Percentiles rank a stretch among this genome's conserved stretches.
Conservation (phyloP, 164 flowering plant genomes). For the Nelumbo lutea region DNA sequence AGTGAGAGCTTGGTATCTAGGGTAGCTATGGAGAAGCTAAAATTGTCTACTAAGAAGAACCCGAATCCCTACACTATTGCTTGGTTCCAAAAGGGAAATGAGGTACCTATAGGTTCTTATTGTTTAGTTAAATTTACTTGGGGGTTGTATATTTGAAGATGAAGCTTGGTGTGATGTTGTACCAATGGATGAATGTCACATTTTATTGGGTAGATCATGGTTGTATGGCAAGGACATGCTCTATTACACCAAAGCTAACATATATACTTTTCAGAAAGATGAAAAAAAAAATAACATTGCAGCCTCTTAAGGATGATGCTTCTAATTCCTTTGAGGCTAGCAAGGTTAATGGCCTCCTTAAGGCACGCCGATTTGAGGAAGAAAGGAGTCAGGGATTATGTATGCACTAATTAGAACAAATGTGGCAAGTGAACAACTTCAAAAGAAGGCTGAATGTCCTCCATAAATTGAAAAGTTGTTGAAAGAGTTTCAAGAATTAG, state of each 20-base stretch:
- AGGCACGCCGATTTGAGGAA: not conserved
- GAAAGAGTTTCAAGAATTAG: not conserved
- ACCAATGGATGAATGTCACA: slow-evolving; percentile 1
- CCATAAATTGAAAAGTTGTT: not conserved
- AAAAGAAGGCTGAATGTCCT: not conserved
- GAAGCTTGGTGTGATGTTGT: not conserved
- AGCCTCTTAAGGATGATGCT: not conserved
- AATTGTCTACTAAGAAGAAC: not conserved
- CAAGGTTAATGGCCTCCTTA: not conserved
- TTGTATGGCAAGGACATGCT: not conserved
- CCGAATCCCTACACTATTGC: slow-evolving; percentile 5
- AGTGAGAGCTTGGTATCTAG: not conserved
- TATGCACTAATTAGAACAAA: not conserved
- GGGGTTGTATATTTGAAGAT: not conserved
- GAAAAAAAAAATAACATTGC: not conserved
- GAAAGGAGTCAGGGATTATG: not conserved
- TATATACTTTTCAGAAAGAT: not conserved
- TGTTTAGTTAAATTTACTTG: slow-evolving; percentile 1
- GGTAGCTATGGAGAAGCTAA: slow-evolving; percentile 5
- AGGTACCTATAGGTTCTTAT: not conserved
- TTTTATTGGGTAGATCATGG: not conserved
- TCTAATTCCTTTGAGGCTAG: not conserved
- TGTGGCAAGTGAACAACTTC: not conserved
- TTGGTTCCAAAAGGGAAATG: not conserved
- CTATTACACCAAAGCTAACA: not conserved